Percentiles rank a stretch among this genome's conserved stretches.
Evolutionary conservation across 1,284 basidiomycete species (phyloP).

Genomic region (Anthracocystis panici-leucophaei): DNA sequence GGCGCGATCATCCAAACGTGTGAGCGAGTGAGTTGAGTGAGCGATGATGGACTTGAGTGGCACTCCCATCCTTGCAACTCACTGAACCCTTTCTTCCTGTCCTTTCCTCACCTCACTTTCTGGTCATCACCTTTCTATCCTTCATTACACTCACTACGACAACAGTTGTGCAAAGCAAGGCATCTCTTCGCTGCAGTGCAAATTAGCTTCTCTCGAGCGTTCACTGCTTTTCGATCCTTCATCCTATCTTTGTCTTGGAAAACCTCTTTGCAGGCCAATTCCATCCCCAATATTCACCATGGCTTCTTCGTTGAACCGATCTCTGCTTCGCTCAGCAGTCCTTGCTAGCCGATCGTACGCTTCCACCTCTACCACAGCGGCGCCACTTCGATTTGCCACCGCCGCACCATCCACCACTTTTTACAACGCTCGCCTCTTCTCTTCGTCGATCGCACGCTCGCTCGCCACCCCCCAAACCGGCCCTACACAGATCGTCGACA

Average conservation of each 20-base stretch:
- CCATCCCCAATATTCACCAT: slow-evolving; percentile 16
- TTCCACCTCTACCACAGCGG: slow-evolving; percentile 29
- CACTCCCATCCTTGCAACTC: slow-evolving; percentile 2
- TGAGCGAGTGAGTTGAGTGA: neutral
- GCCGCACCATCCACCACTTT: slow-evolving; percentile 32
- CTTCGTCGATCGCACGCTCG: slow-evolving; percentile 39
- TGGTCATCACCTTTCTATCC: slow-evolving; percentile 8
- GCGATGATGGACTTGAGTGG: neutral
- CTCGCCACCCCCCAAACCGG: slow-evolving; percentile 52
- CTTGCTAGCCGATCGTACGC: slow-evolving; percentile 45
- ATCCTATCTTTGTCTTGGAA: too few species aligned
- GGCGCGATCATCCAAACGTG: slow-evolving; percentile 30
- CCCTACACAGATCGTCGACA: slow-evolving; percentile 33
- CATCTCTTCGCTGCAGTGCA: too few species aligned
- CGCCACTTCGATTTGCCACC: slow-evolving; percentile 40
- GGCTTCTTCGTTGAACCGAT: slow-evolving; percentile 49
- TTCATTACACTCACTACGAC: neutral
- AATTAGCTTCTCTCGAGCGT: neutral
- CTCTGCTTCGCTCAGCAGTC: slow-evolving; percentile 49
- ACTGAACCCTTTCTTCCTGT: slow-evolving; percentile 9
- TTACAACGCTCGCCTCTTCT: slow-evolving; percentile 46
- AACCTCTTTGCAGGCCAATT: neutral
- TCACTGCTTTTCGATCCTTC: neutral
- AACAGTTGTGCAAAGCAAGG: neutral
- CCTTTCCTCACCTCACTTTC: slow-evolving; percentile 16